A percentile compares a stretch with the other conserved stretches of the same genome.
These are phyloP conservation scores for Cryptosporidium meleagridis DNA, from an alignment of 169 alveolate genomes.

Conservation along the genomic window DNA sequence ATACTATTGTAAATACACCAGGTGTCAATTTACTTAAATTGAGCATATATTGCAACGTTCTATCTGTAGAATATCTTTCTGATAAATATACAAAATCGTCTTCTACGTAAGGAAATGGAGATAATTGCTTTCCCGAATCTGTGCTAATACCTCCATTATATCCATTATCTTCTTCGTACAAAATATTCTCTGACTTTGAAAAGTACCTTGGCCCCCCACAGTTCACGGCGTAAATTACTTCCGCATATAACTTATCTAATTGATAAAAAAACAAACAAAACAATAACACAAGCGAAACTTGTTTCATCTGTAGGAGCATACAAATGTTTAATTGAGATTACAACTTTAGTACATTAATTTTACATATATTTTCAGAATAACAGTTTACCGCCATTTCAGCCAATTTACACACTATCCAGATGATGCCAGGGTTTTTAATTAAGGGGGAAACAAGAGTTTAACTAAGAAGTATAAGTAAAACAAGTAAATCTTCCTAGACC, in stretches of 20 bases:
- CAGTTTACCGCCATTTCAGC: background rate
- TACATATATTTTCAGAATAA: background rate
- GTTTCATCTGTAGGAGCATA: background rate
- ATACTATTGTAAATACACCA: slow-evolving; percentile 56
- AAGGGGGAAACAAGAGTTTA: background rate
- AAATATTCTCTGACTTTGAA: slow-evolving; percentile 27
- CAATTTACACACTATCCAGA: background rate
- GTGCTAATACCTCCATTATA: slow-evolving; percentile 52
- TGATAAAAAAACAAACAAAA: background rate
- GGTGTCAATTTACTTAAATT: slow-evolving; percentile 43
- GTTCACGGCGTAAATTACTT: slow-evolving; percentile 64
- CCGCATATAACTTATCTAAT: background rate
- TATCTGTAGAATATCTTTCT: slow-evolving; percentile 52
- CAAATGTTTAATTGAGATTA: background rate
- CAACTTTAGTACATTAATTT: background rate
- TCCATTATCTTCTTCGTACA: slow-evolving; percentile 57
- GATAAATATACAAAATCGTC: slow-evolving; percentile 53
- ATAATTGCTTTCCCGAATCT: slow-evolving; percentile 51
- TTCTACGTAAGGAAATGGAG: slow-evolving; percentile 66
- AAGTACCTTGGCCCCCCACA: slow-evolving; percentile 68
- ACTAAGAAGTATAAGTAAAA: too few species aligned
- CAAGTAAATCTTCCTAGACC: background rate
- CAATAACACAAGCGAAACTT: background rate
- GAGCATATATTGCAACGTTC: slow-evolving; percentile 43
- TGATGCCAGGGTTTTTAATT: too few species aligned